A percentile compares a stretch with the other conserved stretches of the same genome.
Evolutionary conservation across 2,329 filamentous ascomycete species (phyloP).

Genomic region (Nothophoma quercina): DNA sequence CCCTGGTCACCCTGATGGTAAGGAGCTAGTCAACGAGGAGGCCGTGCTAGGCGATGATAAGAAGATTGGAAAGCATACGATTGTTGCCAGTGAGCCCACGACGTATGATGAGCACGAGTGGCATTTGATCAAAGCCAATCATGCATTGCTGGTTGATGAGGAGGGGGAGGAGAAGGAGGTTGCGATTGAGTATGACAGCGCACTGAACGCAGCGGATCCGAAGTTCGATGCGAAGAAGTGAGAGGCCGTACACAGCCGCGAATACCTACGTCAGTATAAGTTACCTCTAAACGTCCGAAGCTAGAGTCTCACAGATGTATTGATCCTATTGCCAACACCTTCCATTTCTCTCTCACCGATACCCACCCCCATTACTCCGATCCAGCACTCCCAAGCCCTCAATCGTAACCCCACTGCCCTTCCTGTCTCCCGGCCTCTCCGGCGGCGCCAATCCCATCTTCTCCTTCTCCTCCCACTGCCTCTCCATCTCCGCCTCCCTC

Average conservation of each 20-base stretch:
- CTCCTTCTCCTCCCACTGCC: slow-evolving; percentile 36
- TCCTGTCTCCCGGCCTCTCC: slow-evolving; percentile 21
- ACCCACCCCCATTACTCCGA: slow-evolving; percentile 26
- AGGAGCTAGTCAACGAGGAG: slow-evolving; percentile 43
- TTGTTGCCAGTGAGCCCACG: slow-evolving; percentile 62
- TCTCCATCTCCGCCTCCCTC: slow-evolving; percentile 30
- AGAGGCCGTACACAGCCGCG: too few species aligned
- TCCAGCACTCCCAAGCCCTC: slow-evolving; percentile 36
- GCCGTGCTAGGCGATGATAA: slow-evolving; percentile 47
- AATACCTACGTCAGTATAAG: too few species aligned
- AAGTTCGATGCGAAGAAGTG: slow-evolving; percentile 26
- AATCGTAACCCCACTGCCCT: slow-evolving; percentile 36
- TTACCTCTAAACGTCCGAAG: too few species aligned
- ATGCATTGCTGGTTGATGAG: slow-evolving; percentile 54
- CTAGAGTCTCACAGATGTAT: not conserved
- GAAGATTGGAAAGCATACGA: slow-evolving; percentile 60
- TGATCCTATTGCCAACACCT: not conserved
- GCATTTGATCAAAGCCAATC: slow-evolving; percentile 60
- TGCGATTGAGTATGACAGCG: slow-evolving; percentile 47
- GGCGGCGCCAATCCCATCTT: slow-evolving; percentile 34
- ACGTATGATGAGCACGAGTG: slow-evolving; percentile 62
- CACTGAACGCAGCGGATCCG: slow-evolving; percentile 53
- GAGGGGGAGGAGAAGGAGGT: slow-evolving; percentile 49
- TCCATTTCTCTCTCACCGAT: slow-evolving; percentile 18
- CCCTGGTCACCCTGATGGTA: slow-evolving; percentile 56